Evolutionary conservation across 2,329 filamentous ascomycete genomes (phyloP), one percentile per base, ranked within the genome.

Genomic region (Amauroascus verrucosus): DNA sequence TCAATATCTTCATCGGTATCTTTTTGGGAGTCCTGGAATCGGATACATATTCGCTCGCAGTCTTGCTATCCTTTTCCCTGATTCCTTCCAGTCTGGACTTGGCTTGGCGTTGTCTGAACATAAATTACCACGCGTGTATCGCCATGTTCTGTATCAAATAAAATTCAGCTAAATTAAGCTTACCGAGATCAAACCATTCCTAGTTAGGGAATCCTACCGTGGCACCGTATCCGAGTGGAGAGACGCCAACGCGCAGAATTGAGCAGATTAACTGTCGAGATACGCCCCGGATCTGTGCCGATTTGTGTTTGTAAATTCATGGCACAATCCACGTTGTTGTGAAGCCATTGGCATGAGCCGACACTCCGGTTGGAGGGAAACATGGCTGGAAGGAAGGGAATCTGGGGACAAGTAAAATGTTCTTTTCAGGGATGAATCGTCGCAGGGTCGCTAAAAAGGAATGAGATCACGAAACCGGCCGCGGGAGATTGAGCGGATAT

Each of bases 201-300:
- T 24, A 3, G 37, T 37, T 20, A 9, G 46, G 46, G 7, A 22
- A 24, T 48, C 18, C 46, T 26, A 48, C 24, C 30, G 26, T 48
- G 26, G 26, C 16, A 11, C 11, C 38, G 20, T 41, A 24, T 7
- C n/a, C 5, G 38, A 41, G 38, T 41, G 38, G 38, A 33, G 32
- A 48, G 11, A 45, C 22, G 20, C 16, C 32, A 16, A 28, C 40
- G 51, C 51, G 51, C 51, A 48, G 44, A 43, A 41, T 54, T 54
- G 51, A 54, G 51, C 51, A 54, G 35, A 54, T 54, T 52, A 37
- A 18, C 5, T 13, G 18, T 22, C 26, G 9, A 30, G 26, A 30
- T 9, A 4, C 26, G 9, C 5, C 5, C 26, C 4, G 26, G 26
- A 4, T 30, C 26, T 35, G 7, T 35, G 11, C 33, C 33, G 14